Conservation (phyloP, 1,284 basidiomycete species). For the Quambalaria eucalypti region DNA sequence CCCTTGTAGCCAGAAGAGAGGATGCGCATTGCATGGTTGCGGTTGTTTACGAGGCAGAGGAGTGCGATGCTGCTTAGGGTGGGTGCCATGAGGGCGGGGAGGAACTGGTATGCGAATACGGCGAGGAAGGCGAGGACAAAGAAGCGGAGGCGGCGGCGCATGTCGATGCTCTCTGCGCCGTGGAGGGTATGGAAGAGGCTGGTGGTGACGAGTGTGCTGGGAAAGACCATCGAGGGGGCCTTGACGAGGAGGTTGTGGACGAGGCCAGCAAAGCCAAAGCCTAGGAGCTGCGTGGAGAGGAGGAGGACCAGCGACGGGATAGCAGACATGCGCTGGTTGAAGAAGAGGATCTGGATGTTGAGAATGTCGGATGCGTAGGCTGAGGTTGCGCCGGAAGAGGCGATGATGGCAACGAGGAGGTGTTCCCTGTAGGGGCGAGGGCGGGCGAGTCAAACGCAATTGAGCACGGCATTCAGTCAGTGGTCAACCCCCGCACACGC, state of each 20-base stretch:
- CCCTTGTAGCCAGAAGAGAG: constrained; percentile 52
- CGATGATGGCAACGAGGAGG: constrained; percentile 49
- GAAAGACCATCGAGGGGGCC: constrained; percentile 49
- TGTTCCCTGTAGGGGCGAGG: constrained; percentile 23
- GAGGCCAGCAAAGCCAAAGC: constrained; percentile 45
- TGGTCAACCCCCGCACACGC: too few species aligned
- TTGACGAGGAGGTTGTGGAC: constrained; percentile 43
- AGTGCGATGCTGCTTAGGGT: constrained; percentile 51
- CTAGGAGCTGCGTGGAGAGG: constrained; percentile 43
- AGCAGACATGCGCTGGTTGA: constrained; percentile 39
- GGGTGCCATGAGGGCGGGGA: constrained; percentile 51
- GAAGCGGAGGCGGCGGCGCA: constrained; percentile 47
- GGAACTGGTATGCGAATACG: constrained; percentile 50
- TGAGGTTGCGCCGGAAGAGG: constrained; percentile 48
- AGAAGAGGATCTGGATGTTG: constrained; percentile 46
- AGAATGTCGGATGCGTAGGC: constrained; percentile 46
- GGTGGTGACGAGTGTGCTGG: constrained; percentile 50
- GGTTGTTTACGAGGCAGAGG: constrained; percentile 50
- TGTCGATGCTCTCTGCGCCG: constrained; percentile 44
- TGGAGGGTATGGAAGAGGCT: constrained; percentile 54
- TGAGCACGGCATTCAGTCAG: neutral
- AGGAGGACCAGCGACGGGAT: constrained; percentile 36
- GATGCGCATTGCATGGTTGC: constrained; percentile 48
- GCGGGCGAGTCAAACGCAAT: neutral
- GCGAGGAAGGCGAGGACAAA: constrained; percentile 49